Evolutionary conservation across 1,284 basidiomycete species (phyloP), one percentile per base, ranked within the genome.

Genomic region (Takashimella tepidaria): DNA sequence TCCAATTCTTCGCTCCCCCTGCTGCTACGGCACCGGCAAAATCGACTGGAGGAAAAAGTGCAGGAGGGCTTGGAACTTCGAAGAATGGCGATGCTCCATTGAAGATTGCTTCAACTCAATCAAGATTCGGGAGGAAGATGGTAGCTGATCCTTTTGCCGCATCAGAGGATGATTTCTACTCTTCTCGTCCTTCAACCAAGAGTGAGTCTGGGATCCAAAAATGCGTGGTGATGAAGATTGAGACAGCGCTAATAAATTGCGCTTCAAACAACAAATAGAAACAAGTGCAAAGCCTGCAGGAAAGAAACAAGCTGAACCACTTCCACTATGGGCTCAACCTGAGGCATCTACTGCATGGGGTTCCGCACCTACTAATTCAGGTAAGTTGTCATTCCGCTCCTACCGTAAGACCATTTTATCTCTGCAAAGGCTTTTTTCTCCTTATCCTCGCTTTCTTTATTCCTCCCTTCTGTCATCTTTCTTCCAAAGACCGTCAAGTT

Each of bases 1-100:
- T 37, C 31, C 31, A 96, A 78, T 98, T 96, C 76, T 79, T 77
- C 5, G 55, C 61, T 19, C 64, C 65, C 40, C 63, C 66, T 3
- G 53, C 50, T 31, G 54, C 61, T 4, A 51, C 60, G 23, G 47
- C 53, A 31, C 54, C 44, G 27, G 37, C 54, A 4, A 54, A 60
- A 25, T 57, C 57, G n/a, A 59, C 52, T 27, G 27, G 21, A 50
- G 52, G 11, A 41, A 45, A 16, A 43, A 19, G 26, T 57, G 31
- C 52, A 50, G 23, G 45, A 43, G 16, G 64, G 62, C 13, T 56
- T 56, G 12, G 31, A 8, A n/a, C n/a, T n/a, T n/a, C n/a, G n/a
- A n/a, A n/a, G n/a, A n/a, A n/a, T n/a, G n/a, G n/a, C n/a, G n/a
- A n/a, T n/a, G 31, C 31, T 8, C 31, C 31, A 16, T 16, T 37